Evolutionary conservation across 2,329 filamentous ascomycete species (phyloP).

Genomic region (Paecilomyces sp.): DNA sequence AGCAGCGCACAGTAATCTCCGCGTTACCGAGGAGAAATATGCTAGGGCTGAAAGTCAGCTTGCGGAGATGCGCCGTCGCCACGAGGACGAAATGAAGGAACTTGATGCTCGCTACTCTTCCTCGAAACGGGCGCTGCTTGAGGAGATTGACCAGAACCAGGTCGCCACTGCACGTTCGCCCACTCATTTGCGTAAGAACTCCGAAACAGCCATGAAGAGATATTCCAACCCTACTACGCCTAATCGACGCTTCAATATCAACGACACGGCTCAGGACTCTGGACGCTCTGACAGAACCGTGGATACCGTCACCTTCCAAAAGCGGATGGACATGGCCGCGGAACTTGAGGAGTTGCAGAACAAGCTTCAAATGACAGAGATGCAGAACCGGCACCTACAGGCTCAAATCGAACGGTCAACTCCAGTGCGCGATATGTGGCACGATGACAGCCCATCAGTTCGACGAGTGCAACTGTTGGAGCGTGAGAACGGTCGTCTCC

Average conservation of each 20-base stretch:
- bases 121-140: conserved; percentile 67
- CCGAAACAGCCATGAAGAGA: conserved; percentile 49
- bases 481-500: conserved; percentile 80
- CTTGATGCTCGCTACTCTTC: conserved; percentile 55
- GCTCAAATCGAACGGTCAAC: conserved; percentile 70
- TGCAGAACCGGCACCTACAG: conserved; percentile 90
- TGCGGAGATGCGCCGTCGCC: conserved; percentile 65
- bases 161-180: conserved; percentile 66
- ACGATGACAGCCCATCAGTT: conserved; percentile 71
- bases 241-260: conserved; percentile 61
- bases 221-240: conserved; percentile 74
- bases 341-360: conserved; percentile 91
- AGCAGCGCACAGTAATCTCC: conserved; percentile 78
- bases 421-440: conserved; percentile 53
- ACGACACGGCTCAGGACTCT: conserved; percentile 63
- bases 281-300: conserved; percentile 76
- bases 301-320: conserved; percentile 77
- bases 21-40: conserved; percentile 73
- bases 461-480: conserved; percentile 85
- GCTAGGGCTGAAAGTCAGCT: conserved; percentile 77
- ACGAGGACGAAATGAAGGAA: conserved; percentile 63
- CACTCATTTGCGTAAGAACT: conserved; percentile 57
- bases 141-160: conserved; percentile 83
- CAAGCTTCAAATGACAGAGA: conserved; percentile 85
- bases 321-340: conserved; percentile 80